Conservation (phyloP, 106 monocot genomes). For the Hemerocallis citrina region DNA sequence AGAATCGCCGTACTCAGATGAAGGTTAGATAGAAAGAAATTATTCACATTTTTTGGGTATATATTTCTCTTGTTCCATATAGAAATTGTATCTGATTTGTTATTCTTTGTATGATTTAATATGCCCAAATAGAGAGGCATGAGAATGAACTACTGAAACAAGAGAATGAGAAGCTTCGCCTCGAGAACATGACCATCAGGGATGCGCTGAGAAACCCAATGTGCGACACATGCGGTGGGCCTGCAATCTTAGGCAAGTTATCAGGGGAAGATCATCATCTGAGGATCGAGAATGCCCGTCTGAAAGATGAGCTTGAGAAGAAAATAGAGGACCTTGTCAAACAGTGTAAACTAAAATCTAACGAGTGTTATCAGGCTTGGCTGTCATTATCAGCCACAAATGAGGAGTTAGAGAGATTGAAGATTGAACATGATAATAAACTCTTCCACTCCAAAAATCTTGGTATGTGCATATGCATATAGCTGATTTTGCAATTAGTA, state of each 20-base stretch:
- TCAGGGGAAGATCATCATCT: conserved; percentile 74
- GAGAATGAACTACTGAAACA: conserved; percentile 75
- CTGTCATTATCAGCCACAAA: conserved; percentile 51
- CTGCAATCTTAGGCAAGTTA: conserved; percentile 61
- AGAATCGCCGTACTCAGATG: conserved; percentile 96
- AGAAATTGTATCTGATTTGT: neutral
- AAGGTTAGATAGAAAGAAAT: conserved; percentile 42
- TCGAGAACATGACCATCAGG: conserved; percentile 74
- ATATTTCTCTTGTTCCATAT: neutral
- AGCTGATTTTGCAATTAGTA: neutral
- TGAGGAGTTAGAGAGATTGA: conserved; percentile 50
- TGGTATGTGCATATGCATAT: too few species aligned
- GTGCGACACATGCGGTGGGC: conserved; percentile 67
- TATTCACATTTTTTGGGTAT: neutral
- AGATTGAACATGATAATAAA: conserved; percentile 53
- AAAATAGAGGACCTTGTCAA: conserved; percentile 53
- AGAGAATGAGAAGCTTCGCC: conserved; percentile 77
- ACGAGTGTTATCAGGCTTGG: conserved; percentile 85
- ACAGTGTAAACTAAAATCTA: conserved; percentile 51
- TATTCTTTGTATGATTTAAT: neutral
- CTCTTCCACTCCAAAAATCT: conserved; percentile 38
- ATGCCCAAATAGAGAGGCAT: conserved; percentile 82
- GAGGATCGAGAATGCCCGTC: conserved; percentile 74
- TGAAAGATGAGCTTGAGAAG: conserved; percentile 85
- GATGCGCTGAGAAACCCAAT: conserved; percentile 69